Percentiles rank a stretch among this genome's conserved stretches.
phyloP scores from a whole-genome alignment of 768 basidiomycete species.

The Trametes punicea region DNA sequence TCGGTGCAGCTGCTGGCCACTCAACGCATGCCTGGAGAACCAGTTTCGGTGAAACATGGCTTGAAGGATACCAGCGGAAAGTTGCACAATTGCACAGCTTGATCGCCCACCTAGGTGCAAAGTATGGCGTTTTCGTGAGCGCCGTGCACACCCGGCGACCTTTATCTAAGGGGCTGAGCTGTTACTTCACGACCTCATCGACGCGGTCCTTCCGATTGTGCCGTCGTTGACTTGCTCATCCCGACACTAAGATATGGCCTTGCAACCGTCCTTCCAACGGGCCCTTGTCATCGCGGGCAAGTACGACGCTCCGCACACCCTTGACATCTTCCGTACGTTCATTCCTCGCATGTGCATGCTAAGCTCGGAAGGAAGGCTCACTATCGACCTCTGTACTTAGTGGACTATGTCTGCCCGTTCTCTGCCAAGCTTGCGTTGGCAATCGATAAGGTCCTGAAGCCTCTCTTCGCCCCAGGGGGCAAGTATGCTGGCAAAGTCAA shows the following conservation, averaged over 20 bases:
- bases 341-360: not conserved
- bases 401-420: slow-evolving; percentile 87
- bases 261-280: slow-evolving; percentile 64
- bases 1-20: no score
- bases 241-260: slow-evolving; percentile 50
- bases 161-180: not conserved
- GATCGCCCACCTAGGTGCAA: not conserved
- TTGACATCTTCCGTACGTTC: slow-evolving; percentile 72
- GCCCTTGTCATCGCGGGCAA: slow-evolving; percentile 62
- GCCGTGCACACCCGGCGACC: not conserved
- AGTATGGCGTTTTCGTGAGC: slow-evolving; percentile 1
- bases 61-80: not conserved
- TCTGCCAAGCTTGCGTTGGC: slow-evolving; percentile 62
- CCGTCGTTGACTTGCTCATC: not conserved
- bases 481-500: slow-evolving; percentile 73
- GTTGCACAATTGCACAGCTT: not conserved
- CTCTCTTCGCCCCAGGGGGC: slow-evolving; percentile 53
- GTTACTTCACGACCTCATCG: not conserved
- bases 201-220: not conserved
- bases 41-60: not conserved
- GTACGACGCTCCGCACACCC: slow-evolving; percentile 63
- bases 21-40: not conserved
- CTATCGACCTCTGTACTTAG: slow-evolving; percentile 35
- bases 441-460: slow-evolving; percentile 59
- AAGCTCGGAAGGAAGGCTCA: not conserved